Evolutionary conservation across 371 early-diverging fungal genomes (phyloP).

Genomic region (Rhizopus stolonifer): DNA sequence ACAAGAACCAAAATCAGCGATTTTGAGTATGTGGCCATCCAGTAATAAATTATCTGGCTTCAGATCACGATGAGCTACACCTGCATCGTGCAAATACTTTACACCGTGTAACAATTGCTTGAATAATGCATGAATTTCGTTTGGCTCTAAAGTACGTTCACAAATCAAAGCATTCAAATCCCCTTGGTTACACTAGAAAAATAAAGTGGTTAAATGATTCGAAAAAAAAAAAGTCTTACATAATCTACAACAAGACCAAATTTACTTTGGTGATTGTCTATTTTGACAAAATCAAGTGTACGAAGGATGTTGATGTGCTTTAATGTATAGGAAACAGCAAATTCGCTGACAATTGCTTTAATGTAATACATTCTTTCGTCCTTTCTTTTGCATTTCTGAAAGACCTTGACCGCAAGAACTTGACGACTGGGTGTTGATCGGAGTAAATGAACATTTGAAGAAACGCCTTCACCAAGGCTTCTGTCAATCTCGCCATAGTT

Average conservation of each 20-base stretch:
- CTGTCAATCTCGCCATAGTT: conserved; percentile 15
- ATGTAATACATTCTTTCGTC: conserved; percentile 28
- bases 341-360: conserved; percentile 44
- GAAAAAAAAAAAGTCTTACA: conserved; percentile 20
- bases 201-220: not conserved
- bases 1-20: conserved; percentile 92
- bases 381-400: conserved; percentile 33
- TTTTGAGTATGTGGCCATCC: conserved; percentile 50
- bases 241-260: conserved; percentile 48
- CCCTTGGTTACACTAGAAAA: conserved; percentile 37
- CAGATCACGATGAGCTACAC: conserved; percentile 78
- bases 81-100: conserved; percentile 66
- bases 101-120: conserved; percentile 72
- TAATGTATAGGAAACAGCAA: conserved; percentile 24
- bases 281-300: conserved; percentile 32
- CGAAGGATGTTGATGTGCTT: conserved; percentile 26
- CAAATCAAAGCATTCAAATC: conserved; percentile 35
- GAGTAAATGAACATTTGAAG: conserved; percentile 16
- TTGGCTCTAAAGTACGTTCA: conserved; percentile 23
- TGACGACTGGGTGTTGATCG: conserved; percentile 1
- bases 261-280: conserved; percentile 31
- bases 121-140: conserved; percentile 35
- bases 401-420: conserved; percentile 39
- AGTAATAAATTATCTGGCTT: conserved; percentile 70
- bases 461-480: conserved; percentile 20